A percentile compares a stretch with the other conserved stretches of the same genome.
Evolutionary conservation across 2,329 filamentous ascomycete species (phyloP).

Genomic region (Periconia macrospinosa): DNA sequence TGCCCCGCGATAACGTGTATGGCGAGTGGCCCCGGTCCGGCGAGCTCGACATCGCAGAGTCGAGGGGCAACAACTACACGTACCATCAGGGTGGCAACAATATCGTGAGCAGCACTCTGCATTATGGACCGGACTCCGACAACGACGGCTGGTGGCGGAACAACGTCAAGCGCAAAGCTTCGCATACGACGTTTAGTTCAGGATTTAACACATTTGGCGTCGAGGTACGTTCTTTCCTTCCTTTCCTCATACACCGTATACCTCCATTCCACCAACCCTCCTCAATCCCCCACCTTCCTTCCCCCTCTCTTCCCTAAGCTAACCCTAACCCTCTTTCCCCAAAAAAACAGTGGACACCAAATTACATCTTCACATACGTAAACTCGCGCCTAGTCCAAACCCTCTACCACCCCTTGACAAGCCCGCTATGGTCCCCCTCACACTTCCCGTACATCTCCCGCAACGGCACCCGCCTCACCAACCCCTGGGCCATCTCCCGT

Average conservation of each 20-base stretch:
- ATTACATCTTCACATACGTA: slow-evolving; percentile 86
- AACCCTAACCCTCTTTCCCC: neutral
- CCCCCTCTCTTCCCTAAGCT: no score
- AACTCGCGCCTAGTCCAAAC: slow-evolving; percentile 79
- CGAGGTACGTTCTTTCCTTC: slow-evolving; percentile 51
- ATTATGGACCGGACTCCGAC: slow-evolving; percentile 74
- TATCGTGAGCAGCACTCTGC: slow-evolving; percentile 75
- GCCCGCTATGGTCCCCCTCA: slow-evolving; percentile 69
- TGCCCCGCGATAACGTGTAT: slow-evolving; percentile 72
- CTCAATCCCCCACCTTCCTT: neutral
- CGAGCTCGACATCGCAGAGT: slow-evolving; percentile 82
- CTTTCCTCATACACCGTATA: no score
- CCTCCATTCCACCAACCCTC: neutral
- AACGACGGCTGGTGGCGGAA: slow-evolving; percentile 84
- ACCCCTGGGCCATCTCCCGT: slow-evolving; percentile 67
- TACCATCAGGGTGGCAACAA: slow-evolving; percentile 80
- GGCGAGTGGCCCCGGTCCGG: slow-evolving; percentile 78
- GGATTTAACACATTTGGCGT: slow-evolving; percentile 77
- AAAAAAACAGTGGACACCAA: slow-evolving; percentile 69
- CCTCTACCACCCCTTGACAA: slow-evolving; percentile 72
- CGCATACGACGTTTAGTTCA: slow-evolving; percentile 72
- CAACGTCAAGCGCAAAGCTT: slow-evolving; percentile 73
- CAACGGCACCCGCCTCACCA: slow-evolving; percentile 67
- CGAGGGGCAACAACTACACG: slow-evolving; percentile 78
- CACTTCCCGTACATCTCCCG: slow-evolving; percentile 64